Evolutionary conservation across 2,329 filamentous ascomycete species (phyloP), one percentile per base, ranked within the genome.

Genomic region (Verticillium nubilum): DNA sequence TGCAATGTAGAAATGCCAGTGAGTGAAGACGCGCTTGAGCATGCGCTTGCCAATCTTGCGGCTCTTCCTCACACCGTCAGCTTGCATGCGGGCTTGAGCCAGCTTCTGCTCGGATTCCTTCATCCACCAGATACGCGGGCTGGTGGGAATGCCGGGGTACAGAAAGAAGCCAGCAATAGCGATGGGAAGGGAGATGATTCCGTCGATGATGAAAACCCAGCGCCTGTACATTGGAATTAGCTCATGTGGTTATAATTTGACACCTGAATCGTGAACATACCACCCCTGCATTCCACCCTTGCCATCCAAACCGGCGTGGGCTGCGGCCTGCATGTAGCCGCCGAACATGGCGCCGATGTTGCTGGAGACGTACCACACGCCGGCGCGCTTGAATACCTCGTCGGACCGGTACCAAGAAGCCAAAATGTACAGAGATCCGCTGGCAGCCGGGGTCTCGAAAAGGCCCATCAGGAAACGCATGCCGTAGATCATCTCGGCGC

Each of bases 291-390:
- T 73, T 1, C 77, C 77, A 2, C 62, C 67, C 0, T 76, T 69
- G 0, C 78, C 78, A 28, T 79, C 76, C 0, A 81, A 70, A 42
- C 77, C 77, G 17, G 72, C 76, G 64, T 80, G 79, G 1, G 76
- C 76, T 2, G 77, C 78, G 9, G 78, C 74, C 63, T 80, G 77
- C 1, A 81, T 67, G 59, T 79, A 80, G 1, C 77, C 78, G 58
- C 76, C 75, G 33, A 80, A 76, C 74, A 80, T 78, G 2, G 74
- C 70, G 1, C 76, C 78, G 1, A 80, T 70, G 1, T 75, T 76
- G 27, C 78, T 78, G 5, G 74, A 76, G 1, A 79, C 74, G 15
- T 74, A 82, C 73, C 80, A 82, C 1, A 80, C 73, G 0, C 79
- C 78, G 0, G 78, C 77, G 4, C 80, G 74, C 64, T 82, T 83